Base-by-base conservation (phyloP, 164 flowering plant species). In the Tetracentron sinense region DNA sequence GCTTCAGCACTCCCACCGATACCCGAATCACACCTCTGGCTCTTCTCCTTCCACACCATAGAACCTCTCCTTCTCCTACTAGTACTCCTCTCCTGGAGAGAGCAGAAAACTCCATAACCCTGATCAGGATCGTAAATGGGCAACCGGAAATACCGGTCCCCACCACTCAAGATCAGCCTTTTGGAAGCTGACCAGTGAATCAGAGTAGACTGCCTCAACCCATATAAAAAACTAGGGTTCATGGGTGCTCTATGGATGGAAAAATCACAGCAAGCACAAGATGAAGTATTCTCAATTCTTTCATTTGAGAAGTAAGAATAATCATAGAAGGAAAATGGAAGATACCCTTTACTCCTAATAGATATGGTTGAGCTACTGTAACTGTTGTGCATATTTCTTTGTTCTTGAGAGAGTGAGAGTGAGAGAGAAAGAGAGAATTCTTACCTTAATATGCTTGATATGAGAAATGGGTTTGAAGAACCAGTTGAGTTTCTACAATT, bases 1-100 rank as follows among this genome's bases (percentile, higher is more conserved):
- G 78, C 92, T 67, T 88, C 90, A 4, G 73, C 83, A 69, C 78
- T 83, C 66, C 69, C 82, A 17, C 52, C 66, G 50, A 53, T 51
- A 51, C 71, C 59, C 26, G 58, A 58, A 63, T 71, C 23, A 22
- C 17, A 63, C 29, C 64, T 58, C 54, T 66, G 77, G 35, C 65
- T 59, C 61, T 23, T 61, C 31, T 69, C 78, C 60, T 73, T 78
- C 67, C 62, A 67, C 67, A 44, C 77, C 79, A 29, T 57, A 69
- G 76, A 61, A 47, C 62, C 67, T 54, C 64, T 56, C 38, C 46
- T 42, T 62, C 52, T 61, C 42, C 62, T 63, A 67, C 56, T 42
- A 23, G 60, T 53, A 63, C 35, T 66, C 38, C 69, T 74, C 60
- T 69, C 77, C 70, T 58, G 77, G 29, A 69, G 19, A 53, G 44